Evolutionary conservation across 768 basidiomycete genomes (phyloP).

Genomic region (Melanogaster broomeanus): DNA sequence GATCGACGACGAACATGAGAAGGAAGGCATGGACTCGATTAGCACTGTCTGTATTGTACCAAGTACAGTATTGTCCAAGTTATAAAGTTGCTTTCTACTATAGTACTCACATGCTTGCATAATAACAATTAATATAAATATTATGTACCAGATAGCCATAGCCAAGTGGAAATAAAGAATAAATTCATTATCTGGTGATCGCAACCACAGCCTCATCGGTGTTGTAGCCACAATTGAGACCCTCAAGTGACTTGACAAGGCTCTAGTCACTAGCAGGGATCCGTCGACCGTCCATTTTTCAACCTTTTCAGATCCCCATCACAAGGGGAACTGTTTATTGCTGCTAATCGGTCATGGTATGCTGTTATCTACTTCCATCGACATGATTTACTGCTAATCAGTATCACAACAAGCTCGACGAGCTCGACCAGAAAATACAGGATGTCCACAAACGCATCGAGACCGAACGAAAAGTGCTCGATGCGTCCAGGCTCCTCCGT

Average conservation of each 20-base stretch:
- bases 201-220: conserved; percentile 30
- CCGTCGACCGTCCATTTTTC: conserved; percentile 5
- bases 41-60: too few species aligned
- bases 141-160: too few species aligned
- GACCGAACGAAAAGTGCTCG: conserved; percentile 91
- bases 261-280: background rate
- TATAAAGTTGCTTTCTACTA: too few species aligned
- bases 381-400: conserved; percentile 6
- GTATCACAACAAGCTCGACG: conserved; percentile 34
- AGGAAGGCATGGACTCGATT: conserved; percentile 36
- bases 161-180: conserved; percentile 24
- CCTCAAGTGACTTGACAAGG: background rate
- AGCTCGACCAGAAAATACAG: conserved; percentile 92
- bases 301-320: conserved; percentile 11
- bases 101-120: too few species aligned
- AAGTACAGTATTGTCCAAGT: too few species aligned
- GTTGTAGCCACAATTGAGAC: conserved; percentile 21
- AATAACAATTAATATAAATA: too few species aligned
- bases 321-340: conserved; percentile 14
- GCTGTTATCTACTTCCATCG: conserved; percentile 13
- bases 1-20: conserved; percentile 33
- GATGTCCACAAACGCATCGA: conserved; percentile 88
- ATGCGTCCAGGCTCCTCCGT: conserved; percentile 76
- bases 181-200: conserved; percentile 26
- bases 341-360: conserved; percentile 32